These are phyloP conservation scores for Pseudogymnoascus sp. DNA, from an alignment of 2,329 filamentous ascomycete species.

Conservation along the genomic window DNA sequence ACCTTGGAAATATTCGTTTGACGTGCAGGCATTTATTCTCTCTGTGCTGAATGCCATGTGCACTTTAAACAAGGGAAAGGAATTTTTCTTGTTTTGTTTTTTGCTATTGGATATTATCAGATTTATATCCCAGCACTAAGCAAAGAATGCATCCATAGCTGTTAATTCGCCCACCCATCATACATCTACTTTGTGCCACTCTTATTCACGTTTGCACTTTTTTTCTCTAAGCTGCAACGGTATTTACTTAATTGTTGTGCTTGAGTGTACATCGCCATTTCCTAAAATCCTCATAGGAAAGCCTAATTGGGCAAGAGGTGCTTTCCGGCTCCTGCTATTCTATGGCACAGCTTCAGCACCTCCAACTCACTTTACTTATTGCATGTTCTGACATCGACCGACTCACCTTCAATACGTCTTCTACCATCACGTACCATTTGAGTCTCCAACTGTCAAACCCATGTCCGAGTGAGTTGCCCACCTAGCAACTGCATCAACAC, in stretches of 20 bases:
- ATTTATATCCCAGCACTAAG: neutral
- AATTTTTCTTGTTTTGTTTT: neutral
- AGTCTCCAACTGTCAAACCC: neutral
- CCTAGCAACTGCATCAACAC: neutral
- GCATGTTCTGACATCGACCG: neutral
- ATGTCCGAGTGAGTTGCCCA: neutral
- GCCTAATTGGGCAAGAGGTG: slow-evolving; percentile 3
- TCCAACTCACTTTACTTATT: neutral
- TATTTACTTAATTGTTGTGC: neutral
- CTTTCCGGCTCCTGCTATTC: neutral
- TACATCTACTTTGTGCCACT: neutral
- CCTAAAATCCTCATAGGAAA: neutral
- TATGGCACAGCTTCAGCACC: neutral
- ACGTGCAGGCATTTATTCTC: neutral
- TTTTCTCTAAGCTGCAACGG: neutral
- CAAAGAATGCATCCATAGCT: neutral
- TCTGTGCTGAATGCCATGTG: neutral
- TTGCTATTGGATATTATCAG: neutral
- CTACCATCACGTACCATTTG: neutral
- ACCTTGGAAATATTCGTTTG: neutral
- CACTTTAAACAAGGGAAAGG: neutral
- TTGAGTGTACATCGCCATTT: neutral
- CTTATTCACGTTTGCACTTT: neutral
- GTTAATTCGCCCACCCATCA: neutral
- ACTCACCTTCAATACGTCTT: neutral